Percentiles rank a stretch among this genome's conserved stretches.
Evolutionary conservation across 768 basidiomycete genomes (phyloP).

Genomic region (Lactifluus echinatus): DNA sequence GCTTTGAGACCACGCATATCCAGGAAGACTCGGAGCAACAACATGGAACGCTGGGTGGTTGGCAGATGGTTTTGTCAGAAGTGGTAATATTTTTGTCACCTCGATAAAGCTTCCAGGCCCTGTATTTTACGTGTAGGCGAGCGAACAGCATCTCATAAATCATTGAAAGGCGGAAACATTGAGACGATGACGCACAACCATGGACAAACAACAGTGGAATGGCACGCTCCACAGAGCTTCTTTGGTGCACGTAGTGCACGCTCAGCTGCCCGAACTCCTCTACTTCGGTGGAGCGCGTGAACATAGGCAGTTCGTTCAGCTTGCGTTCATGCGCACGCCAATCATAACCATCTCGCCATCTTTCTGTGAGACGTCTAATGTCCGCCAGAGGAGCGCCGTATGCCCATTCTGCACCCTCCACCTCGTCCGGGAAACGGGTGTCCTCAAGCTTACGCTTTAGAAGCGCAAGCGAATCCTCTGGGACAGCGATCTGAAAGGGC

Average conservation of each 20-base stretch:
- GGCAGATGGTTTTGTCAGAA: constrained; percentile 35
- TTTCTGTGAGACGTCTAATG: constrained; percentile 22
- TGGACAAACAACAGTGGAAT: constrained; percentile 26
- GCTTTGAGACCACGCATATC: constrained; percentile 53
- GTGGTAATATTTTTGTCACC: constrained; percentile 46
- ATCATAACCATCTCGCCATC: constrained; percentile 26
- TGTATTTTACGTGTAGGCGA: constrained; percentile 18
- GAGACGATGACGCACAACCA: constrained; percentile 13
- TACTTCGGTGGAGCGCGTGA: constrained; percentile 27
- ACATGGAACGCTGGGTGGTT: constrained; percentile 54
- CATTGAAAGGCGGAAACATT: not conserved
- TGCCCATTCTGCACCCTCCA: constrained; percentile 40
- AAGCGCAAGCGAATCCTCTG: constrained; percentile 33
- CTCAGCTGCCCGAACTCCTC: constrained; percentile 27
- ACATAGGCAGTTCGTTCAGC: constrained; percentile 29
- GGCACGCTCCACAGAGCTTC: constrained; percentile 19
- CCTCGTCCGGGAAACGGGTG: constrained; percentile 45
- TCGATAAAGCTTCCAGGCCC: constrained; percentile 60
- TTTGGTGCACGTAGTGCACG: constrained; percentile 30
- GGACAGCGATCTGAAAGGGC: constrained; percentile 39
- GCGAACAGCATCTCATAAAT: not conserved
- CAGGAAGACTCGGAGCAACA: constrained; percentile 49
- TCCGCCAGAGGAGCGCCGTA: constrained; percentile 36
- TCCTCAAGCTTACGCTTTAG: constrained; percentile 41
- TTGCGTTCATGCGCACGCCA: constrained; percentile 26